Evolutionary conservation across 1,139 yeast genomes (phyloP).

Genomic region (Yamadazyma kanchanaburiensis): DNA sequence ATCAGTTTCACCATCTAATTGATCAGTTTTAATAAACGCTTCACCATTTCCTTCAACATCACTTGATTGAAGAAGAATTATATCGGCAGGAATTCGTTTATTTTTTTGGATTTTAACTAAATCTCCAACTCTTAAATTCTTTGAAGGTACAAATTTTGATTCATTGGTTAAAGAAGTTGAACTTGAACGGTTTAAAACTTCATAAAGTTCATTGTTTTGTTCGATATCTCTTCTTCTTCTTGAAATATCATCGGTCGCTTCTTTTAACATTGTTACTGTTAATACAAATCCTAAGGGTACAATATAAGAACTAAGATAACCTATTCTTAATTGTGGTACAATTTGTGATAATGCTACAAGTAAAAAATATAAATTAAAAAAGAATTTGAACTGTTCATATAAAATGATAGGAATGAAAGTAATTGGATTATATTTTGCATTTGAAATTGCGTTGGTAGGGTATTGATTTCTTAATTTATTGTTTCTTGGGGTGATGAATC

Average conservation of each 20-base stretch:
- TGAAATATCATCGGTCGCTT: slow-evolving; percentile 89
- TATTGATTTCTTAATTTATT: slow-evolving; percentile 22
- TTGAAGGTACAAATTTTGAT: slow-evolving; percentile 49
- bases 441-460: slow-evolving; percentile 82
- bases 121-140: slow-evolving; percentile 81
- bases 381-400: slow-evolving; percentile 95
- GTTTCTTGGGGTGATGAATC: slow-evolving; percentile 36
- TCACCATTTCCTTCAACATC: slow-evolving; percentile 73
- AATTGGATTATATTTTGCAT: slow-evolving; percentile 89
- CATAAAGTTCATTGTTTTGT: slow-evolving; percentile 79
- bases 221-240: slow-evolving; percentile 88
- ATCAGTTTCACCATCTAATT: slow-evolving; percentile 97
- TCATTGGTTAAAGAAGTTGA: slow-evolving; percentile 21
- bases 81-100: slow-evolving; percentile 88
- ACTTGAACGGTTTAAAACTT: slow-evolving; percentile 50
- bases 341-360: slow-evolving; percentile 92
- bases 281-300: slow-evolving; percentile 94
- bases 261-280: slow-evolving; percentile 90
- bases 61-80: slow-evolving; percentile 78
- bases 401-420: slow-evolving; percentile 86
- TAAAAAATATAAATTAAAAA: slow-evolving; percentile 88
- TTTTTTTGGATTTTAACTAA: slow-evolving; percentile 79
- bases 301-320: slow-evolving; percentile 86
- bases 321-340: slow-evolving; percentile 88
- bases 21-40: slow-evolving; percentile 93